Percentiles rank a stretch among this genome's conserved stretches.
Conservation (phyloP, 2,329 filamentous ascomycete species). For the Talaromyces sp. region DNA sequence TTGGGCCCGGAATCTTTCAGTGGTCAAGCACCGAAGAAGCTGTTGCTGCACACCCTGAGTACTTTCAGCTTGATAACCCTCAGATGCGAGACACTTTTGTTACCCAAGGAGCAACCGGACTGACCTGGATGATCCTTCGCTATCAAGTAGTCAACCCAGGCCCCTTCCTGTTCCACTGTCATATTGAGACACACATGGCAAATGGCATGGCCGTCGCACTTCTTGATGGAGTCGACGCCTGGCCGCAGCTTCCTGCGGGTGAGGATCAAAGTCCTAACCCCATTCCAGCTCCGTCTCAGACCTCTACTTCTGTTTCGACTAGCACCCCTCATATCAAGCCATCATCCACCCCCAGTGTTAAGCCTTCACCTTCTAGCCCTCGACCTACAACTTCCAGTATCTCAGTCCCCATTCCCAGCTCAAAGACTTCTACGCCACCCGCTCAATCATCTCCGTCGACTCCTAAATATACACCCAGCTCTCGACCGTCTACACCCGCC, state of each 20-base stretch:
- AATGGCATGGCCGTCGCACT: conserved; percentile 55
- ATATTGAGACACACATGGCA: conserved; percentile 53
- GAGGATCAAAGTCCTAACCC: conserved; percentile 19
- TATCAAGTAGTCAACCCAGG: conserved; percentile 53
- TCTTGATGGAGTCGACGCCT: conserved; percentile 53
- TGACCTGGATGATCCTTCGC: conserved; percentile 47
- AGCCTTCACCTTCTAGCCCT: neutral
- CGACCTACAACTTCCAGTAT: neutral
- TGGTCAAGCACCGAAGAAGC: conserved; percentile 51
- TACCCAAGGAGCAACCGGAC: conserved; percentile 35
- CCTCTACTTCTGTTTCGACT: neutral
- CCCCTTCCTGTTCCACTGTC: conserved; percentile 55
- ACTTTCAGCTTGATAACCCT: conserved; percentile 56
- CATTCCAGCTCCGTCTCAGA: neutral
- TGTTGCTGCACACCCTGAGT: conserved; percentile 39
- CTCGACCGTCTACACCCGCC: neutral
- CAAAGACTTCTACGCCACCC: neutral
- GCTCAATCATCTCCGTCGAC: neutral
- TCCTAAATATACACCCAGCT: neutral
- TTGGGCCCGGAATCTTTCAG: conserved; percentile 53
- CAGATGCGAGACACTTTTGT: conserved; percentile 52
- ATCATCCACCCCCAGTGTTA: neutral
- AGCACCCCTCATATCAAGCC: neutral
- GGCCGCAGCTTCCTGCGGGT: conserved; percentile 40
- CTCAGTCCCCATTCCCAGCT: neutral